These are phyloP conservation scores for Citrus unshiu DNA, from an alignment of 345 rosid genomes.

Conservation along the genomic window DNA sequence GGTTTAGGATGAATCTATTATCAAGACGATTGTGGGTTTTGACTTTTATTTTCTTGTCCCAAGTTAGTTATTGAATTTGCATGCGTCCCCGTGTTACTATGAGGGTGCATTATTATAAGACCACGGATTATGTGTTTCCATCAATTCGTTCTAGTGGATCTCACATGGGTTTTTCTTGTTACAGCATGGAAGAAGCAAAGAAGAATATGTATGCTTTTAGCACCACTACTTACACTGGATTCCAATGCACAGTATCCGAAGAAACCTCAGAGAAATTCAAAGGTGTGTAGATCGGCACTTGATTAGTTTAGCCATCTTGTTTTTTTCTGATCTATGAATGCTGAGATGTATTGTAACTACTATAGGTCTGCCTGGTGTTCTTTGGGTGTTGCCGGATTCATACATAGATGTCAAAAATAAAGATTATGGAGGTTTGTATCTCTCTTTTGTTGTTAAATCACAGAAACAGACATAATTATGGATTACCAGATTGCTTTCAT, in stretches of 20 bases:
- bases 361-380: constrained; percentile 95
- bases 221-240: constrained; percentile 90
- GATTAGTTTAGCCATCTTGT: neutral
- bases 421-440: constrained; percentile 83
- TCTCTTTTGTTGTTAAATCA: neutral
- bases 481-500: neutral
- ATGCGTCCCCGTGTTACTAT: too few species aligned
- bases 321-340: neutral
- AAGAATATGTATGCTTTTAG: constrained; percentile 96
- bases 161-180: neutral
- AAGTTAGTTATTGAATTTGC: neutral
- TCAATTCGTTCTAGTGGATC: neutral
- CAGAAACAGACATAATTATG: neutral
- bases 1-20: neutral
- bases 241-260: constrained; percentile 83
- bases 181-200: constrained; percentile 96
- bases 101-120: neutral
- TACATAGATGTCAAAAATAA: constrained; percentile 95
- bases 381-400: constrained; percentile 96
- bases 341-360: neutral
- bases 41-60: neutral
- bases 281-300: constrained; percentile 33
- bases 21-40: neutral
- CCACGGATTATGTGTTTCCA: neutral
- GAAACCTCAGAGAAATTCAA: constrained; percentile 90